Percentiles rank a stretch among this genome's conserved stretches.
Conservation (phyloP, 345 rosid species). For the Turritis glabra region DNA sequence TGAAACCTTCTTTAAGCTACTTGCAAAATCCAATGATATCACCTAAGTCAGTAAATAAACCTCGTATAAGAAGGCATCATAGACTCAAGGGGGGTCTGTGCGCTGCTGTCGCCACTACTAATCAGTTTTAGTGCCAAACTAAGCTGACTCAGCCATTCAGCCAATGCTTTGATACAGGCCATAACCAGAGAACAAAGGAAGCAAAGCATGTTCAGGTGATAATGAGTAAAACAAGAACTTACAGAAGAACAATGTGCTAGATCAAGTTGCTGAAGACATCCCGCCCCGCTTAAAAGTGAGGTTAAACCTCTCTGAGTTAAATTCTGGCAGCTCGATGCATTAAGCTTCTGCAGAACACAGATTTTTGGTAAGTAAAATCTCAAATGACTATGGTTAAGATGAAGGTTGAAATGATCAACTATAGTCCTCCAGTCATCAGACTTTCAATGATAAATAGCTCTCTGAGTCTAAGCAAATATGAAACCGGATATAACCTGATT, state of each 20-base stretch:
- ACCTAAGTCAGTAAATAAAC: slow-evolving; percentile 34
- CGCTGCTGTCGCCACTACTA: background rate
- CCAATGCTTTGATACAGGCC: slow-evolving; percentile 18
- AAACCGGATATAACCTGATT: background rate
- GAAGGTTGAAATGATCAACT: background rate
- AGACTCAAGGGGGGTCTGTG: background rate
- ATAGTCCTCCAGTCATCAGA: background rate
- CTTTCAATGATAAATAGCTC: background rate
- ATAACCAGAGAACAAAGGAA: slow-evolving; percentile 20
- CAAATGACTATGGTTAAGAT: background rate
- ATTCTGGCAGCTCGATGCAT: slow-evolving; percentile 52
- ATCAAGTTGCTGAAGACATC: slow-evolving; percentile 40
- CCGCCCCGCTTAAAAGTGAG: slow-evolving; percentile 41
- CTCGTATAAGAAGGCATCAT: slow-evolving; percentile 22
- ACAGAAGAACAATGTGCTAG: slow-evolving; percentile 44
- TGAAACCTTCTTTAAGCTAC: slow-evolving; percentile 41
- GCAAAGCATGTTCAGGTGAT: slow-evolving; percentile 5
- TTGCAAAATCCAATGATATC: slow-evolving; percentile 38
- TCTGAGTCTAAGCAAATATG: background rate
- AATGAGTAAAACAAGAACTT: slow-evolving; percentile 32
- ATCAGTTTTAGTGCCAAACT: background rate
- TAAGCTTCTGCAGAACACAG: slow-evolving; percentile 39
- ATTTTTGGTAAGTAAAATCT: slow-evolving; percentile 1
- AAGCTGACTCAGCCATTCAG: background rate
- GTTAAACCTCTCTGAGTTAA: slow-evolving; percentile 45